These are phyloP conservation scores for Solanum bukasovii DNA, from an alignment of 257 asterid genomes.

Conservation along the genomic window DNA sequence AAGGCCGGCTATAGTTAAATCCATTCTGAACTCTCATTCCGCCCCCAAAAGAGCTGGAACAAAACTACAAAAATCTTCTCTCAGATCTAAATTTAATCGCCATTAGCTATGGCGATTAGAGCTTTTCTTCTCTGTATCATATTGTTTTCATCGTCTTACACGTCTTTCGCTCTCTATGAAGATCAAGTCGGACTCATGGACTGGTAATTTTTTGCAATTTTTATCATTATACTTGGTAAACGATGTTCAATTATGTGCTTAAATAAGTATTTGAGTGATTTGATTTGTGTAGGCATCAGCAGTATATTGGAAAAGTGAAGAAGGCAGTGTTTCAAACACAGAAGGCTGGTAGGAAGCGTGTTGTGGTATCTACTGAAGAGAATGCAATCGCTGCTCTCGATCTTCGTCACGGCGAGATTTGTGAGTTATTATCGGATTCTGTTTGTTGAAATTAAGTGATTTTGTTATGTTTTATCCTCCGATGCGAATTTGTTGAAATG, in stretches of 20 bases:
- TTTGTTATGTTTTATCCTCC: neutral
- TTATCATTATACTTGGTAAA: neutral
- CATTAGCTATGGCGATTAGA: slow-evolving; percentile 69
- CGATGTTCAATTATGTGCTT: neutral
- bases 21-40: neutral
- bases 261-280: neutral
- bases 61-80: neutral
- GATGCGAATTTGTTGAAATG: neutral
- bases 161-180: slow-evolving; percentile 50
- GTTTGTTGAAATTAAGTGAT: neutral
- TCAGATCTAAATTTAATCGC: slow-evolving; percentile 39
- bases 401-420: slow-evolving; percentile 95
- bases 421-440: slow-evolving; percentile 25
- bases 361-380: slow-evolving; percentile 86
- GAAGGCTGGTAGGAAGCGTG: slow-evolving; percentile 91
- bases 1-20: neutral
- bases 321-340: slow-evolving; percentile 94
- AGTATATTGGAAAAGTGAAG: slow-evolving; percentile 93
- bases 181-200: slow-evolving; percentile 98
- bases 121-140: slow-evolving; percentile 33
- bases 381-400: slow-evolving; percentile 91
- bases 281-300: slow-evolving; percentile 64
- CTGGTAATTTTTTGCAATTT: slow-evolving; percentile 32
- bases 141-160: slow-evolving; percentile 20
- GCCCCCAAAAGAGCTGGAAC: neutral